Base-by-base conservation (phyloP, 148 eudicot genomes). In the Linanthus parryae region DNA sequence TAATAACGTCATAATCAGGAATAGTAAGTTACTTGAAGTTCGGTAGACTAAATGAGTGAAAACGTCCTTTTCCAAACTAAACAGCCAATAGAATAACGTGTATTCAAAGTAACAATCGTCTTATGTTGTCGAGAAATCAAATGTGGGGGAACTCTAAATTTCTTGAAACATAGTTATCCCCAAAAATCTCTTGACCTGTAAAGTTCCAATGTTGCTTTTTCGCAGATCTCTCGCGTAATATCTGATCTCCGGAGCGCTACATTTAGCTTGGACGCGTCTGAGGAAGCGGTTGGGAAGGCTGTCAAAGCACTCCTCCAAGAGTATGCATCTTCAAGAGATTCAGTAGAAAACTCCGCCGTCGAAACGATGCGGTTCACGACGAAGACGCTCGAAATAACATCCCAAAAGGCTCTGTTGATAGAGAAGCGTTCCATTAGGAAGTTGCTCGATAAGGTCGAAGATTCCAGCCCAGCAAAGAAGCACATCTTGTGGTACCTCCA, bases 401-500 rank as follows among this genome's bases (percentile, higher is more conserved):
- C 81, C 56, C 68, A 52, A 27, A 71, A 50, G 40, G 61, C 61
- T 52, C 59, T 76, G 7, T 25, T 76, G 57, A 57, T 59, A 16
- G 81, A 76, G 59, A 68, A 53, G 64, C 61, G 81, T 61, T 67
- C 77, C 36, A 65, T 76, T 46, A 64, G 48, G 42, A 76, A 51
- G 54, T 64, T 63, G 17, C 73, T 70, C 7, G 57, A 56, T 34
- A 57, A 52, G 26, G 14, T 68, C 20, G 62, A 58, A 10, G 65
- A 54, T 52, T 16, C 2, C 22, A 71, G 61, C n/a, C 19, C 25
- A 24, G 14, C 39, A 16, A 76, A 71, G 46, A 71, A 61, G 30
- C 52, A 62, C 18, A 61, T 76, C 28, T 20, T 76, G 28, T 3
- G 6, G 38, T 61, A 46, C 65, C 65, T 76, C 35, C 10, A 52